Percentiles rank a stretch among this genome's conserved stretches.
Conservation (phyloP, 1,284 basidiomycete genomes). For the Marasmius sp. region DNA sequence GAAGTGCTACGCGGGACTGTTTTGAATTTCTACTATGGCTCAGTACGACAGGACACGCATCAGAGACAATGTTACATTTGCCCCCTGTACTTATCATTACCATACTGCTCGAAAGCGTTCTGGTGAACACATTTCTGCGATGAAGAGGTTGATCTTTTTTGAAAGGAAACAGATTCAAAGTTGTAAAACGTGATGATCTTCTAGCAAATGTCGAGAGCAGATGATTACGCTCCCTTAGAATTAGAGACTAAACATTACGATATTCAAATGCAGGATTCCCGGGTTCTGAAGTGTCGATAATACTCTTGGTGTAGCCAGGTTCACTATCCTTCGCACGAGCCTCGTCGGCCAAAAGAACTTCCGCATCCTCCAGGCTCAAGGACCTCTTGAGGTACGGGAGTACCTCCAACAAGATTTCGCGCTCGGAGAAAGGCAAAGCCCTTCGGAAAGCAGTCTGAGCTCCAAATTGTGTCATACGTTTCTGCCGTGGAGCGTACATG, state of each 20-base stretch:
- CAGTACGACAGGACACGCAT: too few relatives aligned
- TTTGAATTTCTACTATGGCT: too few relatives aligned
- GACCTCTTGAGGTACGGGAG: constrained; percentile 85
- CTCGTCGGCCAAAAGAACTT: constrained; percentile 73
- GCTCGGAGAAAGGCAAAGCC: constrained; percentile 86
- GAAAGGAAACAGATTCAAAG: too few relatives aligned
- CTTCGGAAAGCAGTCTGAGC: constrained; percentile 84
- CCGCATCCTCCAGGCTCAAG: constrained; percentile 73
- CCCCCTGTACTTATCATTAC: too few relatives aligned
- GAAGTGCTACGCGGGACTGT: too few relatives aligned
- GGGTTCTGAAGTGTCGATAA: constrained; percentile 87
- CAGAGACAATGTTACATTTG: too few relatives aligned
- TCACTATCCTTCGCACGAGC: constrained; percentile 55
- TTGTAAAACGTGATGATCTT: too few relatives aligned
- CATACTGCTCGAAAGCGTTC: too few relatives aligned
- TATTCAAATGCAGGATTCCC: constrained; percentile 86
- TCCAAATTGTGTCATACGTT: constrained; percentile 82
- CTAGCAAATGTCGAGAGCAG: too few relatives aligned
- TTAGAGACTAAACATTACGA: constrained; percentile 53
- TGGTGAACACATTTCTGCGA: too few relatives aligned
- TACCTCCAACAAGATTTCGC: constrained; percentile 72
- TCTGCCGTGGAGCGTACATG: constrained; percentile 43
- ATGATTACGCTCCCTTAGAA: too few relatives aligned
- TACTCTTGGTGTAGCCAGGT: constrained; percentile 59
- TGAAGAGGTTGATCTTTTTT: too few relatives aligned